These are phyloP conservation scores for Pseudopediastrum boryanum DNA, from an alignment of 139 green algal genomes.

Conservation along the genomic window DNA sequence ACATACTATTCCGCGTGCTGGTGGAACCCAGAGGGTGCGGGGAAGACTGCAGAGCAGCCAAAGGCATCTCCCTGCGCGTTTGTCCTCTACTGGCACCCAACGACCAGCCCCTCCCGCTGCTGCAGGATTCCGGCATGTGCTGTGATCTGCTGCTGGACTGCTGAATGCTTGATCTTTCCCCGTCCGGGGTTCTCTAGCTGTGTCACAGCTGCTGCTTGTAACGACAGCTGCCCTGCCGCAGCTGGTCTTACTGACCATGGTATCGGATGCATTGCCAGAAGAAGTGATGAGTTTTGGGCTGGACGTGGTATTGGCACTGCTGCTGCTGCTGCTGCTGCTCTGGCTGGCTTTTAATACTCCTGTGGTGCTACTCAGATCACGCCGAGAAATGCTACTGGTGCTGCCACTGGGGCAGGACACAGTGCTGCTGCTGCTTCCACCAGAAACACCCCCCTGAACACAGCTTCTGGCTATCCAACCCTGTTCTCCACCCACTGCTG, in stretches of 20 bases:
- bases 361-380: neutral
- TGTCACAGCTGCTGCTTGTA: neutral
- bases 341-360: neutral
- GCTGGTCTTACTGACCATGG: neutral
- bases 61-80: no score
- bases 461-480: neutral
- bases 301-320: neutral
- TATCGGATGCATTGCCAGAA: neutral
- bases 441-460: neutral
- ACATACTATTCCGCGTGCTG: no score
- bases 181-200: neutral
- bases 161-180: no score
- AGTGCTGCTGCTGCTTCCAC: neutral
- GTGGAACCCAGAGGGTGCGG: no score
- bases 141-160: no score
- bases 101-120: no score
- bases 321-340: conserved; percentile 7
- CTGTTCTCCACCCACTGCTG: neutral
- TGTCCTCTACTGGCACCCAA: no score
- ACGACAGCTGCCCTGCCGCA: conserved; percentile 13
- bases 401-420: neutral
- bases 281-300: neutral
- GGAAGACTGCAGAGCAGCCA: no score
- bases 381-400: conserved; percentile 8
- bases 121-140: no score